A percentile compares a stretch with the other conserved stretches of the same genome.
These are phyloP conservation scores for barrel medic (Medicago truncatula) DNA, from an alignment of 306 rosid species.

Conservation along the genomic window DNA sequence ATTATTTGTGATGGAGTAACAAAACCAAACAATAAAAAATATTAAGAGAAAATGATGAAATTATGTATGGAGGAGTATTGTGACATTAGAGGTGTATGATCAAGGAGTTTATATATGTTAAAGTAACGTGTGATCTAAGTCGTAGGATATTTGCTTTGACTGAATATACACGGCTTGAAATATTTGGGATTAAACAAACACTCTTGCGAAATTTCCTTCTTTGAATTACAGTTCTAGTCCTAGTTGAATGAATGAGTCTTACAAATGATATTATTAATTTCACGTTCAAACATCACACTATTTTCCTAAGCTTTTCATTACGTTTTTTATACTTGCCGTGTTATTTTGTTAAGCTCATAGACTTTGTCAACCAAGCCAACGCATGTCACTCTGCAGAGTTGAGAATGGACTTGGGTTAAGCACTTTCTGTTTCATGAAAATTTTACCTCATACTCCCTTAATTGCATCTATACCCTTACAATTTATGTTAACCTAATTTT, in stretches of 20 bases:
- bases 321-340: neutral
- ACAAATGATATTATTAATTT: conserved; percentile 18
- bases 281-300: conserved; percentile 10
- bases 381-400: neutral
- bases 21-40: neutral
- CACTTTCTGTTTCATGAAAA: too few relatives aligned
- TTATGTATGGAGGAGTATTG: neutral
- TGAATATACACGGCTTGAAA: conserved; percentile 35
- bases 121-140: neutral
- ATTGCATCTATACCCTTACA: too few relatives aligned
- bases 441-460: too few relatives aligned
- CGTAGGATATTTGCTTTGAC: conserved; percentile 19
- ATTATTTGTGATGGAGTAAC: conserved; percentile 6
- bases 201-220: conserved; percentile 30
- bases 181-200: neutral
- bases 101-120: neutral
- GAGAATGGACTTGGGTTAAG: neutral
- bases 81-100: neutral
- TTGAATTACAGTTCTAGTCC: neutral
- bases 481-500: too few relatives aligned
- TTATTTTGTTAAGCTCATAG: conserved; percentile 2
- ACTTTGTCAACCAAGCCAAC: conserved; percentile 19
- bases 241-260: conserved; percentile 55
- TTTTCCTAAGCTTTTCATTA: conserved; percentile 10
- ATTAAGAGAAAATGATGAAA: neutral